Evolutionary conservation across 2,329 filamentous ascomycete species (phyloP), one percentile per base, ranked within the genome.

Genomic region (Rachicladosporium sp.): DNA sequence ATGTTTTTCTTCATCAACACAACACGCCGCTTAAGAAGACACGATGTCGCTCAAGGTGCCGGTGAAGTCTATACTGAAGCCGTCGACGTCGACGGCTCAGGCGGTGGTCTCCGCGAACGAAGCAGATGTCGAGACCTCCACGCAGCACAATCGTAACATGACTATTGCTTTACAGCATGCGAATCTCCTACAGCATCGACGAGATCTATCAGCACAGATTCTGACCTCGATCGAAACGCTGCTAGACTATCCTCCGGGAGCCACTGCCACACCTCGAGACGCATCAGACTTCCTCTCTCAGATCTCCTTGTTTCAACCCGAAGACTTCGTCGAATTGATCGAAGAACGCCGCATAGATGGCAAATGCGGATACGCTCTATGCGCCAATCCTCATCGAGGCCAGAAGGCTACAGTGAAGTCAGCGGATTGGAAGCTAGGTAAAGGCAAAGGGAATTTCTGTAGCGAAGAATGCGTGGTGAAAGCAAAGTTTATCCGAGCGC

Each of bases 311-410:
- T 96, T 95, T 62, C 84, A 89, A 57, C 85, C 88, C 1, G 71
- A 74, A 38, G 89, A 98, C 65, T 93, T 93, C 65, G 86, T 94
- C 55, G 82, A 84, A 47, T 68, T 96, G 36, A 78, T 95, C 44
- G 74, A 82, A 47, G 91, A 98, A 67, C 82, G 91, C 53, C 93
- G 93, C 58, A 81, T 85, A 48, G 80, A 84, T 50, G 75, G 73
- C 33, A 70, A 75, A 12, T 98, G 91, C 63, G 91, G 87, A 1
- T 96, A 95, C 58, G 69, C 74, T 0, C 70, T 96, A 21, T 98
- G 91, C 60, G 64, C 74, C 1, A 71, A 70, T 10, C 69, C 75
- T n/a, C 78, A 77, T 31, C 67, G 71, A 69, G 27, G 68, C 73
- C 37, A 64, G 69, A 10, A 64, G 67, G 34, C 32, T 1, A 8